Evolutionary conservation across 2,329 filamentous ascomycete species (phyloP).

Genomic region (Colletotrichum eleusines): DNA sequence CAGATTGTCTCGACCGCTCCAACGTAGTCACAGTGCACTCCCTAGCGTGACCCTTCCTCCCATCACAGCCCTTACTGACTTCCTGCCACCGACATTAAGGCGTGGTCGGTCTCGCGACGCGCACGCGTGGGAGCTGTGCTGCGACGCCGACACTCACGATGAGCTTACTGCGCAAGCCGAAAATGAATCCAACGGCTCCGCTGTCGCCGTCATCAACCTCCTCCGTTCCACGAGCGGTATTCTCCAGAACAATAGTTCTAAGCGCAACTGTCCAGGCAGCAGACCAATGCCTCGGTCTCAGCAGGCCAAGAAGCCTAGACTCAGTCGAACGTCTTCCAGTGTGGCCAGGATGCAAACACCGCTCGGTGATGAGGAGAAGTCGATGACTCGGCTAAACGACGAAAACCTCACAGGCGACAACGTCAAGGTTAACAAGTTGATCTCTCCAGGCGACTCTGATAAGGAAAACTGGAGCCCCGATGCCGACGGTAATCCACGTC

Average conservation of each 20-base stretch:
- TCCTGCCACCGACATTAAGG: slow-evolving; percentile 66
- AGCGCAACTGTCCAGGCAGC: slow-evolving; percentile 68
- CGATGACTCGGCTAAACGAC: neutral
- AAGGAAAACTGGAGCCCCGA: slow-evolving; percentile 90
- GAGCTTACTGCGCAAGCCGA: slow-evolving; percentile 85
- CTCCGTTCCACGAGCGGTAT: slow-evolving; percentile 75
- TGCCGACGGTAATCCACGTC: slow-evolving; percentile 57
- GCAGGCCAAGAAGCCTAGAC: slow-evolving; percentile 71
- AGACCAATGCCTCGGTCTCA: slow-evolving; percentile 46
- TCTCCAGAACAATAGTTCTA: slow-evolving; percentile 69
- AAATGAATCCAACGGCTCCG: slow-evolving; percentile 83
- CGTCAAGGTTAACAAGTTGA: slow-evolving; percentile 55
- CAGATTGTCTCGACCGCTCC: slow-evolving; percentile 59
- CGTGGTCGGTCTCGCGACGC: slow-evolving; percentile 87
- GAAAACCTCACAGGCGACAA: slow-evolving; percentile 46
- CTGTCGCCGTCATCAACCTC: slow-evolving; percentile 83
- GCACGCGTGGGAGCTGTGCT: slow-evolving; percentile 91
- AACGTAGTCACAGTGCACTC: slow-evolving; percentile 79
- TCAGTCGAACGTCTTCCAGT: slow-evolving; percentile 72
- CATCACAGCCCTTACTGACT: slow-evolving; percentile 64
- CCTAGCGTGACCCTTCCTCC: slow-evolving; percentile 69
- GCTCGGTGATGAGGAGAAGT: slow-evolving; percentile 12
- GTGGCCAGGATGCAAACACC: slow-evolving; percentile 68
- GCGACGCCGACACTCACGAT: slow-evolving; percentile 82
- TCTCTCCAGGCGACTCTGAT: slow-evolving; percentile 76